Percentiles rank a stretch among this genome's conserved stretches.
These are phyloP conservation scores for Silene noctiflora DNA, from an alignment of 179 eudicot species.

Conservation along the genomic window DNA sequence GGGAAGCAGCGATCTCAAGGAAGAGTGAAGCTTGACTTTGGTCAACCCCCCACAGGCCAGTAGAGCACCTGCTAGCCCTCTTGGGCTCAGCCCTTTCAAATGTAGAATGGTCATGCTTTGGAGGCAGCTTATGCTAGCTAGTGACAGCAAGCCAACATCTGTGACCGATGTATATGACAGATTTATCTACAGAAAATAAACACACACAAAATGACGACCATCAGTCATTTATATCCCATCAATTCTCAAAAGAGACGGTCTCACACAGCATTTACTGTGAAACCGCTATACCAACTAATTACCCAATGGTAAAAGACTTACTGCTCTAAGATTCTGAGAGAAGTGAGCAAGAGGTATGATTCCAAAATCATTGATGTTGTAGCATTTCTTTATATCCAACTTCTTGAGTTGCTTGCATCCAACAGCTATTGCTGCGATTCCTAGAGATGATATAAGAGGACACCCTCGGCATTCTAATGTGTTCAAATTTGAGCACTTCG, in stretches of 20 bases:
- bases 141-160: conserved; percentile 74
- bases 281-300: background rate
- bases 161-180: conserved; percentile 79
- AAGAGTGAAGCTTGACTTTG: conserved; percentile 77
- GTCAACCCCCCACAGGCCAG: conserved; percentile 84
- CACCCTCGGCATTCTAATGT: conserved; percentile 90
- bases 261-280: background rate
- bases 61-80: conserved; percentile 73
- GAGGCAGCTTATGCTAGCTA: conserved; percentile 83
- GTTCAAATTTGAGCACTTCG: conserved; percentile 63
- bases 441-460: conserved; percentile 66
- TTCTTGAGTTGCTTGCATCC: conserved; percentile 75
- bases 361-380: conserved; percentile 69
- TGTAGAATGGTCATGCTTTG: conserved; percentile 77
- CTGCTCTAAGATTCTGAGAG: conserved; percentile 85
- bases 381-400: conserved; percentile 87
- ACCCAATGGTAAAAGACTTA: conserved; percentile 21
- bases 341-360: conserved; percentile 81
- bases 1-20: conserved; percentile 60
- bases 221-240: background rate
- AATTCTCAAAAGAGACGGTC: background rate
- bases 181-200: conserved; percentile 51
- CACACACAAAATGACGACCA: background rate
- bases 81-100: conserved; percentile 65
- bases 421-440: conserved; percentile 71